Percentiles rank a stretch among this genome's conserved stretches.
Conservation (phyloP, 768 basidiomycete genomes). For the Dendrothele bispora region DNA sequence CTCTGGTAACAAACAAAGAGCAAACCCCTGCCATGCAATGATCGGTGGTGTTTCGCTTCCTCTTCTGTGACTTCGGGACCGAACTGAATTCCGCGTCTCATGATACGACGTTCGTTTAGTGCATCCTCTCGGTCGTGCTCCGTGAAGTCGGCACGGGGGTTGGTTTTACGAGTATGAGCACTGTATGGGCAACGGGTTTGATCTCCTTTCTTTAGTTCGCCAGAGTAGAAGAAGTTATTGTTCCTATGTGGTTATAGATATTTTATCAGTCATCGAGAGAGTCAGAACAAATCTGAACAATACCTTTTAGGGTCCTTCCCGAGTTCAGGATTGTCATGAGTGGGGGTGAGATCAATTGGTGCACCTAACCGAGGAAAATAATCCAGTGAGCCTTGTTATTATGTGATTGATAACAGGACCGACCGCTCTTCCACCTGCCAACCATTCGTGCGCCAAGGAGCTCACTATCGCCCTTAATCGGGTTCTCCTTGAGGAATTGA, state of each 20-base stretch:
- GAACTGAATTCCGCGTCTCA: constrained; percentile 50
- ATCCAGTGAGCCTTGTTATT: not conserved
- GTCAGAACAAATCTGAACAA: not conserved
- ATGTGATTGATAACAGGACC: not conserved
- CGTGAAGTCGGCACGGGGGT: constrained; percentile 22
- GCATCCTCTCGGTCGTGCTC: not conserved
- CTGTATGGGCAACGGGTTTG: constrained; percentile 25
- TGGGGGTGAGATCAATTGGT: constrained; percentile 21
- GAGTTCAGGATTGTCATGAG: constrained; percentile 8
- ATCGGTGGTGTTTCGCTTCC: constrained; percentile 36
- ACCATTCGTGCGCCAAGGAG: constrained; percentile 31
- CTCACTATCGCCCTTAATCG: constrained; percentile 23
- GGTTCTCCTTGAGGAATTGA: too few relatives aligned
- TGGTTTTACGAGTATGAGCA: constrained; percentile 26
- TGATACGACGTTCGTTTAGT: constrained; percentile 32
- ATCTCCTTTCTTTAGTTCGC: not conserved
- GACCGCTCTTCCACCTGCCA: constrained; percentile 31
- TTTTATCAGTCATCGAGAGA: constrained; percentile 5
- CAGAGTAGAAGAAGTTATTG: constrained; percentile 33
- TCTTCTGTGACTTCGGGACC: constrained; percentile 47
- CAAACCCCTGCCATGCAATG: constrained; percentile 46
- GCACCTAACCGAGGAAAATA: constrained; percentile 15
- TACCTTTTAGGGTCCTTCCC: constrained; percentile 4
- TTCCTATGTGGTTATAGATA: constrained; percentile 10
- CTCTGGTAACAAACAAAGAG: constrained; percentile 46